phyloP scores from a whole-genome alignment of 768 basidiomycete genomes.

The Tulasnella sp. region DNA sequence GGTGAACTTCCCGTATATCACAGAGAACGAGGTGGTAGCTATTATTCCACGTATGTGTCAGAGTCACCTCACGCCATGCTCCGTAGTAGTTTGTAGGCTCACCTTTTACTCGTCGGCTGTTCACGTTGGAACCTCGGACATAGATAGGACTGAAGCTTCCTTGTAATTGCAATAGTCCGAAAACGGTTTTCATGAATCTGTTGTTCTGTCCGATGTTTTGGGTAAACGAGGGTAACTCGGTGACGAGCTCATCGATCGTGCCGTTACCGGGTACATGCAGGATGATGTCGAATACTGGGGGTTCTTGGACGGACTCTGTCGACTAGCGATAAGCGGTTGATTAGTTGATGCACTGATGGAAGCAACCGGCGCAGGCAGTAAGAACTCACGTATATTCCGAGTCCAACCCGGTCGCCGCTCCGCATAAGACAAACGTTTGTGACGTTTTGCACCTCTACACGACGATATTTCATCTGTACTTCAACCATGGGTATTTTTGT shows the following conservation, averaged over 20 bases:
- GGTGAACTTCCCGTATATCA: constrained; percentile 11
- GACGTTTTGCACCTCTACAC: neutral
- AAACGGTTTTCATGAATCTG: neutral
- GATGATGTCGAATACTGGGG: constrained; percentile 3
- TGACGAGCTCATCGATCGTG: constrained; percentile 6
- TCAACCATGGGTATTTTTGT: constrained; percentile 1
- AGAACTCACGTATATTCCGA: constrained; percentile 13
- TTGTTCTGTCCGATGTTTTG: constrained; percentile 11
- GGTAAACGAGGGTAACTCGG: constrained; percentile 8
- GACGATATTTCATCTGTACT: constrained; percentile 13
- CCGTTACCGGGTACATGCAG: constrained; percentile 3
- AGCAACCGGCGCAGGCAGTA: neutral
- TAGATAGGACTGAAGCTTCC: constrained; percentile 11
- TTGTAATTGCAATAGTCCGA: neutral
- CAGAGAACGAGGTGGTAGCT: constrained; percentile 10
- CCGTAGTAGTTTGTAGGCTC: too few species aligned
- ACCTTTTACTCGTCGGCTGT: constrained; percentile 8
- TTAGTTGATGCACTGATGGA: neutral
- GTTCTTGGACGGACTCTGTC: constrained; percentile 6
- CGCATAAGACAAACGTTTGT: constrained; percentile 12
- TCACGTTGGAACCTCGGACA: constrained; percentile 9
- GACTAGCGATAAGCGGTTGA: too few species aligned
- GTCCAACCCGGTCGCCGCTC: constrained; percentile 3
- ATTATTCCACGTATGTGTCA: too few species aligned
- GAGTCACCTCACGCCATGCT: too few species aligned